A percentile compares a stretch with the other conserved stretches of the same genome.
Conservation (phyloP, 371 early-diverging fungal species). For the Mucor saturninus region DNA sequence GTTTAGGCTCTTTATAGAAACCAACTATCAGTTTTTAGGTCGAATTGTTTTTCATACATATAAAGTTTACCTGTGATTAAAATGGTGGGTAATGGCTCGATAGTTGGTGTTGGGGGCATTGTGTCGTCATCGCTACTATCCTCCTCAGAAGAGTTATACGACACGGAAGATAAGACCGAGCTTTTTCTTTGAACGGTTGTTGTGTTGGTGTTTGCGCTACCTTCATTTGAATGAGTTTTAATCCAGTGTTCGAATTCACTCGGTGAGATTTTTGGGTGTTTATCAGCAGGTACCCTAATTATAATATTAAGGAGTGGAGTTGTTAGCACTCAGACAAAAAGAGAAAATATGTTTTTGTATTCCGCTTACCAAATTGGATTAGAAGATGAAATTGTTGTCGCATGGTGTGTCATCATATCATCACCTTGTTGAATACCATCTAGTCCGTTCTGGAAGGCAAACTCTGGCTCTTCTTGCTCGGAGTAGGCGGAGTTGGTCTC, state of each 20-base stretch:
- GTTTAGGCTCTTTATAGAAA: neutral
- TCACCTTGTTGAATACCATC: constrained; percentile 1
- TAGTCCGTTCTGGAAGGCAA: constrained; percentile 1
- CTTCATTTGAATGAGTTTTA: constrained; percentile 24
- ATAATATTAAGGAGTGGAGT: neutral
- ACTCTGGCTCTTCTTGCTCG: no score
- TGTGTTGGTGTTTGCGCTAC: constrained; percentile 5
- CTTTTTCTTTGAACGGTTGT: constrained; percentile 25
- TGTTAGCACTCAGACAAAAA: neutral
- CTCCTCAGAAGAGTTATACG: constrained; percentile 19
- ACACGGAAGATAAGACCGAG: constrained; percentile 32
- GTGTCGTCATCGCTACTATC: constrained; percentile 8
- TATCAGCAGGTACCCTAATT: constrained; percentile 24
- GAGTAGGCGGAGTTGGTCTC: no score
- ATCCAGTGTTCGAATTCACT: constrained; percentile 43
- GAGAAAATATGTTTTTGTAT: neutral
- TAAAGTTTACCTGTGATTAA: neutral
- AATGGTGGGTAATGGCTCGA: neutral
- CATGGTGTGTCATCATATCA: constrained; percentile 10
- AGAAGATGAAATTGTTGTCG: constrained; percentile 3
- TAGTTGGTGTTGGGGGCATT: no score
- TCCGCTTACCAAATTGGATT: constrained; percentile 13
- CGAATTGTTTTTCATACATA: no score
- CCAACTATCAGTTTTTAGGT: no score
- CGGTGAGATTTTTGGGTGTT: constrained; percentile 46